Conservation (phyloP, 257 asterid genomes). For the Linaria vulgaris region DNA sequence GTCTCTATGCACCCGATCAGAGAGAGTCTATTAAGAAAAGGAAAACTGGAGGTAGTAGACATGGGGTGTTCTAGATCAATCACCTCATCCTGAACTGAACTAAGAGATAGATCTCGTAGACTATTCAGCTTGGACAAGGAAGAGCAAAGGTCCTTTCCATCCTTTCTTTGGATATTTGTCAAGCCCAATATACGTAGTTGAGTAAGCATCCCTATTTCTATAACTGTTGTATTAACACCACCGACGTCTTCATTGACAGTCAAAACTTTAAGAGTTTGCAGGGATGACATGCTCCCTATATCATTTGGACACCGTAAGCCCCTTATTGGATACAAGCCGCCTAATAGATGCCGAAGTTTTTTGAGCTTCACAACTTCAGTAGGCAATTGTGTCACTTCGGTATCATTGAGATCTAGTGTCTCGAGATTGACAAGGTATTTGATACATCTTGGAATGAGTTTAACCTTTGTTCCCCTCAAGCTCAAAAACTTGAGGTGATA, state of each 20-base stretch:
- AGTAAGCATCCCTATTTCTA: constrained; percentile 32
- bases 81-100: neutral
- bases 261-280: constrained; percentile 6
- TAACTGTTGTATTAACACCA: neutral
- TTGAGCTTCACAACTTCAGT: too few species aligned
- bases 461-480: too few species aligned
- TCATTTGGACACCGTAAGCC: constrained; percentile 11
- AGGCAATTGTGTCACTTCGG: constrained; percentile 17
- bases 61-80: constrained; percentile 26
- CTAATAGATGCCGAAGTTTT: constrained; percentile 17
- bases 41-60: neutral
- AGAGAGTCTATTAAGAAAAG: neutral
- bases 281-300: too few species aligned
- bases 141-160: constrained; percentile 33
- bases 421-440: too few species aligned
- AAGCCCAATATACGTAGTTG: constrained; percentile 25
- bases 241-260: constrained; percentile 18
- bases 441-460: too few species aligned
- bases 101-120: neutral
- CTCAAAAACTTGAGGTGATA: too few species aligned
- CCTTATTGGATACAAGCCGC: neutral
- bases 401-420: neutral
- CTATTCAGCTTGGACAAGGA: constrained; percentile 31
- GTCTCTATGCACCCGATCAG: constrained; percentile 11
- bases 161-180: constrained; percentile 29